These are phyloP conservation scores for Trypanosoma boissoni DNA, from an alignment of 208 protist genomes.

Conservation along the genomic window DNA sequence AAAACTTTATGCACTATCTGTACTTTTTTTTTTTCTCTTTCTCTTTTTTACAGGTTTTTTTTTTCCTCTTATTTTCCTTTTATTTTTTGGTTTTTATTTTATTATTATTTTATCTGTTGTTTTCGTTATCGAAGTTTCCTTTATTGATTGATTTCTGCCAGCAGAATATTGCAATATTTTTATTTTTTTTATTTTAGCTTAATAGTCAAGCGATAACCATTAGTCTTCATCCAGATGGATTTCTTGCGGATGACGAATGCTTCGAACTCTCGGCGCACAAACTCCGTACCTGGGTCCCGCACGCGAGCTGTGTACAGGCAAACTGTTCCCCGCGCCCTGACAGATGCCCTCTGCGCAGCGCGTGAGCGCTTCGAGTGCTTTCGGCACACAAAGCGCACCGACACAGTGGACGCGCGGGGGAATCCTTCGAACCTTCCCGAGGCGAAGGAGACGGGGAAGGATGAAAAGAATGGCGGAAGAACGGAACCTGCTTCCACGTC, in stretches of 20 bases:
- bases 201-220: no score
- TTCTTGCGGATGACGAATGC: slow-evolving; percentile 5
- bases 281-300: slow-evolving; percentile 33
- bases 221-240: slow-evolving; percentile 30
- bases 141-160: no score
- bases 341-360: slow-evolving; percentile 15
- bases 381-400: background rate
- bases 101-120: slow-evolving; percentile 3
- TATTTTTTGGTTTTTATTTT: background rate
- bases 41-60: slow-evolving; percentile 13
- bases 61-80: slow-evolving; percentile 9
- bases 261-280: slow-evolving; percentile 24
- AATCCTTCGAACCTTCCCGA: no score
- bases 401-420: background rate
- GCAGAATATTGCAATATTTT: no score
- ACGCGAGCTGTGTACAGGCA: slow-evolving; percentile 14
- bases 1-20: background rate
- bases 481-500: background rate
- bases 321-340: slow-evolving; percentile 28
- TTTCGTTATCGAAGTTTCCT: background rate
- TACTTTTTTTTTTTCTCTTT: slow-evolving; percentile 21
- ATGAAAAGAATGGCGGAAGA: no score
- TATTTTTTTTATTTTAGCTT: no score
- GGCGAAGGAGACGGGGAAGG: no score
- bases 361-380: slow-evolving; percentile 19